Percentiles rank a stretch among this genome's conserved stretches.
These are phyloP conservation scores for Ophiosphaerella korrae DNA, from an alignment of 2,329 filamentous ascomycete species.

Conservation along the genomic window DNA sequence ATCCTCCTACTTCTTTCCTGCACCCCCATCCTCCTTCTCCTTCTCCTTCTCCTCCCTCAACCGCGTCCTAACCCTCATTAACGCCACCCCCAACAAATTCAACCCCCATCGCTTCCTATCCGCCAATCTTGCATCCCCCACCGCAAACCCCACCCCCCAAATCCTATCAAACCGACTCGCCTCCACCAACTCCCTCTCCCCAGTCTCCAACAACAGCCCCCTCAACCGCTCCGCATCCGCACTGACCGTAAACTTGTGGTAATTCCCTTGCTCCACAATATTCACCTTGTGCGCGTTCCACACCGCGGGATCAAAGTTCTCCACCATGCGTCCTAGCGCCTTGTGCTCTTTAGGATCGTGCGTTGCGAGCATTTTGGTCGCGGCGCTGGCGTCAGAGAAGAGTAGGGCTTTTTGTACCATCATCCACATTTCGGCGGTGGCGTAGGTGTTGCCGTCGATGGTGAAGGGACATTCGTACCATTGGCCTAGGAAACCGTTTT, in stretches of 20 bases:
- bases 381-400: constrained; percentile 51
- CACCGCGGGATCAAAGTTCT: constrained; percentile 55
- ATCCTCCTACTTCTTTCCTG: background rate
- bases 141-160: constrained; percentile 69
- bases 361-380: constrained; percentile 56
- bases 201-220: constrained; percentile 61
- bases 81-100: constrained; percentile 67
- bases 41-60: constrained; percentile 51
- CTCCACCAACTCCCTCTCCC: constrained; percentile 62
- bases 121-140: constrained; percentile 52
- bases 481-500: constrained; percentile 65
- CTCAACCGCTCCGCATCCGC: constrained; percentile 52
- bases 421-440: constrained; percentile 55
- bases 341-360: constrained; percentile 57
- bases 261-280: constrained; percentile 64
- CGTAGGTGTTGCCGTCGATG: constrained; percentile 37
- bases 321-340: constrained; percentile 61
- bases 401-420: constrained; percentile 53
- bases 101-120: constrained; percentile 62
- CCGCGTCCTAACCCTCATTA: constrained; percentile 63
- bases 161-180: constrained; percentile 62
- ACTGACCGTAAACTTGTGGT: constrained; percentile 62
- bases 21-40: background rate
- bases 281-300: constrained; percentile 60
- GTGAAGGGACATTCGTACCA: constrained; percentile 62